These are phyloP conservation scores for Cladophialophora chaetospira DNA, from an alignment of 2,329 filamentous ascomycete species.

Conservation along the genomic window DNA sequence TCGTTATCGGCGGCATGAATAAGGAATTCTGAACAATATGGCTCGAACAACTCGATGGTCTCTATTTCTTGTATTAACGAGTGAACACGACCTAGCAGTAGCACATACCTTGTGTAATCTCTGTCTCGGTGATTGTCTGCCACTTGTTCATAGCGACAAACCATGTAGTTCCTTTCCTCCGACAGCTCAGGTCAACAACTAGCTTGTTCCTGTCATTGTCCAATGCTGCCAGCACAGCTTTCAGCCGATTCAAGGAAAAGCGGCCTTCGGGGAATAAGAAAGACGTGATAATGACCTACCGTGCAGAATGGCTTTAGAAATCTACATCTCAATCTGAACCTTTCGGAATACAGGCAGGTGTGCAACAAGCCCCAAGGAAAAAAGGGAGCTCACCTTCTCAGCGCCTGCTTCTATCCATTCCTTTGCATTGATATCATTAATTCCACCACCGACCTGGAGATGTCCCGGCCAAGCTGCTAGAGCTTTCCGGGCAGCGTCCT, in stretches of 20 bases:
- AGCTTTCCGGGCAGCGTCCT: conserved; percentile 75
- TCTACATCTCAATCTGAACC: background rate
- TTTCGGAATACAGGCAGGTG: background rate
- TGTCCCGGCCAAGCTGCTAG: conserved; percentile 75
- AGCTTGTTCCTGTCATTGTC: conserved; percentile 75
- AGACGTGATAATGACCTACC: conserved; percentile 93
- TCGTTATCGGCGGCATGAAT: conserved; percentile 98
- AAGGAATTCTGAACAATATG: conserved; percentile 93
- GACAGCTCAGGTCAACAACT: conserved; percentile 93
- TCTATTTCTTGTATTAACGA: conserved; percentile 52
- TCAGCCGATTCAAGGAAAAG: conserved; percentile 76
- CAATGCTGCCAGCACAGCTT: conserved; percentile 72
- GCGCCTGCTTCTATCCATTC: conserved; percentile 87
- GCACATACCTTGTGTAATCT: conserved; percentile 76
- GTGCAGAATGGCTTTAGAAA: background rate
- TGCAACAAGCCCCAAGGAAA: background rate
- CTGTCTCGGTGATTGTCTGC: conserved; percentile 97
- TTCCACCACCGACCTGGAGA: conserved; percentile 91
- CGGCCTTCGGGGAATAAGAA: conserved; percentile 83
- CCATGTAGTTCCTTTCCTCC: conserved; percentile 75
- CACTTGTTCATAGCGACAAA: conserved; percentile 99
- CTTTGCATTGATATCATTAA: conserved; percentile 79
- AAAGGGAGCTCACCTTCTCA: conserved; percentile 72
- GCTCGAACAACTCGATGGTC: conserved; percentile 77
- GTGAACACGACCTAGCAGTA: background rate